Percentiles rank a stretch among this genome's conserved stretches.
phyloP scores from a whole-genome alignment of 179 eudicot genomes.

The Amaranthus tricolor region DNA sequence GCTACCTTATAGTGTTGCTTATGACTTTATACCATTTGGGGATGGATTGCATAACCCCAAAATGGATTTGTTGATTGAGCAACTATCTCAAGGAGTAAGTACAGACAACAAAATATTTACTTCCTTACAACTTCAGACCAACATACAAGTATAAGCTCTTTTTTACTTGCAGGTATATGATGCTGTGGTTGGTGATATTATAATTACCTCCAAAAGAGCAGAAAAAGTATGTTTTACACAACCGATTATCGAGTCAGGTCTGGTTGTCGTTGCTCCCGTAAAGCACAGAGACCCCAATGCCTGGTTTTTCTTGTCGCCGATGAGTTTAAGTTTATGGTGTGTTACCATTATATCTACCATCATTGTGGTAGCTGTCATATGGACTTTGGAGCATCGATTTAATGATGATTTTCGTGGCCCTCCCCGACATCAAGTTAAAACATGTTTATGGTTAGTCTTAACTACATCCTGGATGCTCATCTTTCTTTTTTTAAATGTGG shows the following conservation, averaged over 20 bases:
- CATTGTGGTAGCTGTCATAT: constrained; percentile 57
- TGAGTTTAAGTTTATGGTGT: constrained; percentile 59
- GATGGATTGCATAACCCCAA: constrained; percentile 61
- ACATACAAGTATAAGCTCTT: not conserved
- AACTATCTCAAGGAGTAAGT: constrained; percentile 61
- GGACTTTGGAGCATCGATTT: constrained; percentile 70
- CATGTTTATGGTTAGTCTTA: constrained; percentile 56
- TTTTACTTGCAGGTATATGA: constrained; percentile 48
- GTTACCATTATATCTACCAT: constrained; percentile 52
- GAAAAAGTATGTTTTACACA: constrained; percentile 70
- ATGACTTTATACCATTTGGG: constrained; percentile 55
- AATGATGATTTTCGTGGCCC: constrained; percentile 88
- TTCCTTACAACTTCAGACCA: not conserved
- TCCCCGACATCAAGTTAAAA: constrained; percentile 54
- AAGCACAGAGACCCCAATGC: constrained; percentile 35
- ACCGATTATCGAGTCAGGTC: constrained; percentile 74
- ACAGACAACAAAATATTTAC: not conserved
- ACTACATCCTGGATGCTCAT: not conserved
- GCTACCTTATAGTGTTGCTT: constrained; percentile 71
- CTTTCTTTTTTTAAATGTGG: not conserved
- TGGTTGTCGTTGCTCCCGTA: constrained; percentile 72
- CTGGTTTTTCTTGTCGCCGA: constrained; percentile 74
- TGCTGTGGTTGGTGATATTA: constrained; percentile 77
- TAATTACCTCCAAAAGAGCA: constrained; percentile 63
- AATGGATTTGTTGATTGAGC: constrained; percentile 49